Evolutionary conservation across 805 yeast genomes (phyloP).

Genomic region (Kuraishia piskuri): DNA sequence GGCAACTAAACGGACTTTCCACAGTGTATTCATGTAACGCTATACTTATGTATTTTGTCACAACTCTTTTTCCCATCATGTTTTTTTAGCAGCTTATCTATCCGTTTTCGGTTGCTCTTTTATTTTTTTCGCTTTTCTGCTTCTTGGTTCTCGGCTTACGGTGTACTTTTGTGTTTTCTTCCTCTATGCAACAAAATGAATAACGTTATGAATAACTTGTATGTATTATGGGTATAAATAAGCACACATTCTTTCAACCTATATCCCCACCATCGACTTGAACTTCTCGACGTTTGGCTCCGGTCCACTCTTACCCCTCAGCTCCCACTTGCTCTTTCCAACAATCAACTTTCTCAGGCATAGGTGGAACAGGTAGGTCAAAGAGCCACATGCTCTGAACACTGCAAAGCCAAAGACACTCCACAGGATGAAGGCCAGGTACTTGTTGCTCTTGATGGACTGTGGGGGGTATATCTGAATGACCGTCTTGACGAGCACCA

Average conservation of each 20-base stretch:
- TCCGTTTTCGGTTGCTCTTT: constrained; percentile 1
- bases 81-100: not conserved
- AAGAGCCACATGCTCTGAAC: constrained; percentile 77
- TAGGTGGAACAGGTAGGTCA: constrained; percentile 49
- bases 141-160: constrained; percentile 1
- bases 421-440: constrained; percentile 83
- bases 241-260: not conserved
- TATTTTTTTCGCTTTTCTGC: not conserved
- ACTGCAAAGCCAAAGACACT: constrained; percentile 79
- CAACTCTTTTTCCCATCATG: constrained; percentile 3
- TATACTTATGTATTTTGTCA: not conserved
- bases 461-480: constrained; percentile 72
- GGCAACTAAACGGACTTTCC: too few species aligned
- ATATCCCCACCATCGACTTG: constrained; percentile 1
- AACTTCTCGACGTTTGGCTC: not conserved
- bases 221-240: not conserved
- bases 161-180: not conserved
- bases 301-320: constrained; percentile 8
- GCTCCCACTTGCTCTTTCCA: constrained; percentile 22
- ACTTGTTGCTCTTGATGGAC: constrained; percentile 59
- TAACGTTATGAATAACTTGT: not conserved
- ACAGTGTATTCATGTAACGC: constrained; percentile 2
- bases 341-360: constrained; percentile 22
- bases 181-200: not conserved
- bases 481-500: constrained; percentile 78